These are phyloP conservation scores for Smallanthus sonchifolius DNA, from an alignment of 129 eudicot species.

Conservation along the genomic window DNA sequence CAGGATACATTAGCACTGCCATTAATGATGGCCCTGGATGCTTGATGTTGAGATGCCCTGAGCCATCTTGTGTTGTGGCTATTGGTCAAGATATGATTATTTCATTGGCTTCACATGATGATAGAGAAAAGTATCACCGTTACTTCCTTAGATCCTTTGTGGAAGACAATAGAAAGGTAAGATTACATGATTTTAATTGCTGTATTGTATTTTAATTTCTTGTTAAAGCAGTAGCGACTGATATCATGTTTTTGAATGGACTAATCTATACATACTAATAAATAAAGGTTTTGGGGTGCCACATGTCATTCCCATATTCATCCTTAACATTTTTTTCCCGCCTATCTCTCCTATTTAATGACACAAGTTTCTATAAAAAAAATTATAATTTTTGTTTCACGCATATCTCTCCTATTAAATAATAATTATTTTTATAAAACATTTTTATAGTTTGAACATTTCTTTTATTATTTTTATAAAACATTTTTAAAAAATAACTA, in stretches of 20 bases:
- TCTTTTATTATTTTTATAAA: no score
- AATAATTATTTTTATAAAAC: no score
- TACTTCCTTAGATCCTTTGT: conserved; percentile 72
- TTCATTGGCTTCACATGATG: conserved; percentile 45
- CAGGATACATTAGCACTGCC: conserved; percentile 75
- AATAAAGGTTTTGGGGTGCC: no score
- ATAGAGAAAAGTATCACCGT: conserved; percentile 59
- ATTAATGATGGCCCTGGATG: conserved; percentile 96
- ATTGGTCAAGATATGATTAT: conserved; percentile 86
- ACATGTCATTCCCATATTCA: no score
- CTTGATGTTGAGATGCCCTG: conserved; percentile 89
- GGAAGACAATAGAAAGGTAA: conserved; percentile 76
- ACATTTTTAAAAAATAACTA: no score
- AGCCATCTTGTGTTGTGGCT: conserved; percentile 86
- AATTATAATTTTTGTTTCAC: no score
- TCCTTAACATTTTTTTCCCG: no score
- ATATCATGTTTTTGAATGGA: neutral
- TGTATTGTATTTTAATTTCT: neutral
- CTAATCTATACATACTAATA: no score
- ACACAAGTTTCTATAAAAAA: no score
- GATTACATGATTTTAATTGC: neutral
- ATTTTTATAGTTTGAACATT: no score
- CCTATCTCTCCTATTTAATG: no score
- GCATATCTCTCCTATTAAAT: no score
- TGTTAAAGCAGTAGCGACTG: neutral